Base-by-base conservation (phyloP, 257 asterid genomes). In the Cruciata laevipes region DNA sequence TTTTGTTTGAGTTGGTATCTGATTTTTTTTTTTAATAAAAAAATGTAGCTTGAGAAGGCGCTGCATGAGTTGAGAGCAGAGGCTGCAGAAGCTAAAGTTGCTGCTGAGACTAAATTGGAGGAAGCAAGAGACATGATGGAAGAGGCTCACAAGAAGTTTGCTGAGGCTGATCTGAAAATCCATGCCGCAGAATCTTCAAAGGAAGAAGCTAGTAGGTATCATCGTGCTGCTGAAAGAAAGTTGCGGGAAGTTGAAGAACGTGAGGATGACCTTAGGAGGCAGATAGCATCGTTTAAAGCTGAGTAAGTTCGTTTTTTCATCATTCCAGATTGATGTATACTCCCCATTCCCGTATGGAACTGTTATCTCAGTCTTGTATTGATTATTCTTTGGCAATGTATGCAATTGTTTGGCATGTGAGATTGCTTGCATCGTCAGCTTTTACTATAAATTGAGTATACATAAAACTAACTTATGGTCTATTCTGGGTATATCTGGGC, bases 41-140 rank as follows among this genome's bases (percentile, higher is more conserved):
- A 33, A 38, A 18, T 83, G 77, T 75, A 94, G 99, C 81, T 94
- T 73, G 98, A 94, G 82, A 94, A 90, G 82, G 85, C 99, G 7
- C 69, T 94, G 86, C 97, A 87, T 69, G 99, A 94, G 89, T 85
- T 94, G 96, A 88, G 98, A 40, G 88, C 87, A 38, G 96, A 94
- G 72, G 84, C 77, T 79, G 96, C 99, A 7, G 99, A 90, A 81
- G 82, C 85, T 63, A 90, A 87, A 79, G 87, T 94, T 62, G 85
- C 86, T 14, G 85, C 91, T n/a, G 93, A 89, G 42, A 76, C 57
- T 78, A 88, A 94, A 77, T 82, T 83, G 75, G 71, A 83, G 18
- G 96, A 94, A 81, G 95, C 96, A 38, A 80, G 77, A 58, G 76
- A 60, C 63, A 84, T 85, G 91, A 78, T 85, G 73, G 96, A 82